A percentile compares a stretch with the other conserved stretches of the same genome.
Evolutionary conservation across 1,284 basidiomycete species (phyloP).

Genomic region (Agaricales sp.): DNA sequence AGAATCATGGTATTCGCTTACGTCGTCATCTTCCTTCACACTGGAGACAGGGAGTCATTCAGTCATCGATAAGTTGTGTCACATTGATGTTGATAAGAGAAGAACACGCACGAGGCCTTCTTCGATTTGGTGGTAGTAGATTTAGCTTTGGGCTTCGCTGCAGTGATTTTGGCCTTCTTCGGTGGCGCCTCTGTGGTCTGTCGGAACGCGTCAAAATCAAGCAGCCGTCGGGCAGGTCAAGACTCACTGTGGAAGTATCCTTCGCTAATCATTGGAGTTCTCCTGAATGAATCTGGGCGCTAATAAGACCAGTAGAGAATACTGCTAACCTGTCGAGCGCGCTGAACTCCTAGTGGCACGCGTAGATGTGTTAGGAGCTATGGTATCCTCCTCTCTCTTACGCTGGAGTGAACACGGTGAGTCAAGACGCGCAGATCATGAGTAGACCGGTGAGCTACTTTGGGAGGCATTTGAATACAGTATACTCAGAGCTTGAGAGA

Average conservation of each 20-base stretch:
- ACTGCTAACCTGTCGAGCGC: conserved; percentile 14
- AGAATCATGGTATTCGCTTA: background rate
- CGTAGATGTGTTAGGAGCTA: conserved; percentile 23
- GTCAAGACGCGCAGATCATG: too few relatives aligned
- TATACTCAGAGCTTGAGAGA: too few relatives aligned
- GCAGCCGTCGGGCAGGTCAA: conserved; percentile 24
- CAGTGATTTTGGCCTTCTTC: conserved; percentile 15
- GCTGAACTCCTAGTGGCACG: conserved; percentile 40
- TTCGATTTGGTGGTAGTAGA: background rate
- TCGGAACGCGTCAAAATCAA: conserved; percentile 17
- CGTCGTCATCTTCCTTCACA: background rate
- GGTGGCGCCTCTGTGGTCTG: conserved; percentile 17
- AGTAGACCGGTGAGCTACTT: too few relatives aligned
- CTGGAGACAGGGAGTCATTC: background rate
- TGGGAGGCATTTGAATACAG: conserved; percentile 26
- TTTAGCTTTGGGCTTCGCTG: conserved; percentile 12
- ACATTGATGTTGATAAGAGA: background rate
- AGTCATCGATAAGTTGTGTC: too few relatives aligned
- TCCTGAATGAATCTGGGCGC: background rate
- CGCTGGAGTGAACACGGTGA: conserved; percentile 21
- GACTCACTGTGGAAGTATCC: conserved; percentile 1
- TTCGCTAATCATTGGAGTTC: background rate
- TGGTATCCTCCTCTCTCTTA: conserved; percentile 28
- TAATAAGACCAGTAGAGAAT: background rate
- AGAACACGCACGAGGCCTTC: conserved; percentile 2